These are phyloP conservation scores for Nymphaea colorata DNA, from an alignment of 164 flowering plant genomes.

Conservation along the genomic window DNA sequence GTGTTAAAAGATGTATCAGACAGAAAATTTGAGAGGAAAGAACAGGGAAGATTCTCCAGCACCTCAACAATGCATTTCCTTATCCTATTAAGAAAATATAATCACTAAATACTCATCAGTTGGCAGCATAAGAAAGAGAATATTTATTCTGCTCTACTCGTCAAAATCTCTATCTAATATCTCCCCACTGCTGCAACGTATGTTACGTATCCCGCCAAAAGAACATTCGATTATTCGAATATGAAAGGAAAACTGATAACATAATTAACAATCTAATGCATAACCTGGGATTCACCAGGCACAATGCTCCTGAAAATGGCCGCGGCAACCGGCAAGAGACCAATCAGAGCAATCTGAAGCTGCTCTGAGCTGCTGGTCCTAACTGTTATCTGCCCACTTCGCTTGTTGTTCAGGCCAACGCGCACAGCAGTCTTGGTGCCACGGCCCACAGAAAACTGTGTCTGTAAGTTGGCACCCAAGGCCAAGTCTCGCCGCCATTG, in stretches of 20 bases:
- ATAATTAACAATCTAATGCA: constrained; percentile 26
- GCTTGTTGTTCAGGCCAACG: constrained; percentile 74
- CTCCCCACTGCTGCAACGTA: too few species aligned
- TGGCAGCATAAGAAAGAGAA: too few species aligned
- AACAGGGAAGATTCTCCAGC: too few species aligned
- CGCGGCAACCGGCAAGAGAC: constrained; percentile 53
- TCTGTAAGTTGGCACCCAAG: constrained; percentile 66
- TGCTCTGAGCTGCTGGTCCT: constrained; percentile 85
- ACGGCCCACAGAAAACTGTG: constrained; percentile 69
- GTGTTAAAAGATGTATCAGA: too few species aligned
- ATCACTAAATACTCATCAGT: too few species aligned
- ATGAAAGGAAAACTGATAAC: not conserved
- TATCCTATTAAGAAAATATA: too few species aligned
- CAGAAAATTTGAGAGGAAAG: too few species aligned
- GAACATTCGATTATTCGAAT: too few species aligned
- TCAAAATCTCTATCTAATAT: too few species aligned
- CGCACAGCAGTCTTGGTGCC: constrained; percentile 65
- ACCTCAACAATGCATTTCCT: too few species aligned
- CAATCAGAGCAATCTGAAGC: constrained; percentile 75
- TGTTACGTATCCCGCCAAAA: too few species aligned
- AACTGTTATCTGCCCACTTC: constrained; percentile 76
- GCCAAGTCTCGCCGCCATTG: constrained; percentile 85
- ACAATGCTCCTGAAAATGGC: constrained; percentile 43
- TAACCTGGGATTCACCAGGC: constrained; percentile 47
- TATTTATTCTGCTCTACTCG: too few species aligned